Conservation (phyloP, 768 basidiomycete genomes). For the Boletus vinaceobasis region DNA sequence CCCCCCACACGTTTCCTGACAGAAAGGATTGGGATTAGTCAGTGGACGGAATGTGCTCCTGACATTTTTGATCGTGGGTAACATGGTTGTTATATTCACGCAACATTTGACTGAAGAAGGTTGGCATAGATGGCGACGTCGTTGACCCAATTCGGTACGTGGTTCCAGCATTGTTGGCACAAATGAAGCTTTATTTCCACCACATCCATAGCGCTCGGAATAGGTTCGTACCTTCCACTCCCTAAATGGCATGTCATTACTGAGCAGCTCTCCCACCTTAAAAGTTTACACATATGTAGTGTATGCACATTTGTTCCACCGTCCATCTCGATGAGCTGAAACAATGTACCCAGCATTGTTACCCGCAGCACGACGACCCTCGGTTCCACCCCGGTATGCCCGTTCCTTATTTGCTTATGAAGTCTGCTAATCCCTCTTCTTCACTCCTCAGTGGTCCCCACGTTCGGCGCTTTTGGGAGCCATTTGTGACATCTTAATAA, state of each 20-base stretch:
- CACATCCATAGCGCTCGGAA: background rate
- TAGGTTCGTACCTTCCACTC: background rate
- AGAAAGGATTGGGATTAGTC: no score
- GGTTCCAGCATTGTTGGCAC: background rate
- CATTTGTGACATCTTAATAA: constrained; percentile 13
- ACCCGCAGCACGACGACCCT: background rate
- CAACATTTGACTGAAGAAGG: background rate
- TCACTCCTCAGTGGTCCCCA: constrained; percentile 7
- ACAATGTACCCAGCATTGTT: background rate
- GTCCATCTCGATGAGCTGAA: background rate
- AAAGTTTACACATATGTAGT: background rate
- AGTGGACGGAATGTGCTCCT: no score
- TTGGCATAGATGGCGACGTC: background rate
- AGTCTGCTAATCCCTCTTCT: background rate
- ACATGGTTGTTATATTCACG: background rate
- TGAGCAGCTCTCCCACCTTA: background rate
- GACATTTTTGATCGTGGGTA: no score
- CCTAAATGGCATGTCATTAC: background rate
- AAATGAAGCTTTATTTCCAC: background rate
- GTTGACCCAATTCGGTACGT: constrained; percentile 2
- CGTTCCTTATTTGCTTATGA: no score
- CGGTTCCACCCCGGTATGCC: background rate
- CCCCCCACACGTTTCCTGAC: background rate
- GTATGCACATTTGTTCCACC: background rate
- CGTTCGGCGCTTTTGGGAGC: constrained; percentile 27